phyloP scores from a whole-genome alignment of 176 grass and related monocot species.

The Bromus sterilis region DNA sequence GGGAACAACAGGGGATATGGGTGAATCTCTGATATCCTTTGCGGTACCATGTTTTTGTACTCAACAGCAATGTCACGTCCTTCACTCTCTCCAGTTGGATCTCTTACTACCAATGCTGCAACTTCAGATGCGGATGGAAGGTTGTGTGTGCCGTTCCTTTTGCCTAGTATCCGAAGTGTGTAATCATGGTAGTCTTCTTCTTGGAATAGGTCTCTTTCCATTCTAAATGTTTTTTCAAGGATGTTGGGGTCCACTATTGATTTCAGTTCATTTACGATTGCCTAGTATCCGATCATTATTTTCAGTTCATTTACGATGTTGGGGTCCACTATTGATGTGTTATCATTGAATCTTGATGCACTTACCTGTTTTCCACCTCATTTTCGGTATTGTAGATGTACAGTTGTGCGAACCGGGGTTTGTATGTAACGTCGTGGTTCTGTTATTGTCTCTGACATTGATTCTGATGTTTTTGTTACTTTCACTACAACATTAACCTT shows the following conservation, averaged over 20 bases:
- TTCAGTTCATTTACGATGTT: not conserved
- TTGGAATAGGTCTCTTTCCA: not conserved
- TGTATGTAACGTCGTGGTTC: not conserved
- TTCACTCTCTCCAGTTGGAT: not conserved
- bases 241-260: not conserved
- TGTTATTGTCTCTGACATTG: not conserved
- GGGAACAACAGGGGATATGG: no score
- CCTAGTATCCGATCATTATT: not conserved
- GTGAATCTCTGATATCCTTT: no score
- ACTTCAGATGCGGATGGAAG: not conserved
- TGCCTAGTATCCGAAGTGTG: not conserved
- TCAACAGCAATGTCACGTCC: no score
- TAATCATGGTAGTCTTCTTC: no score
- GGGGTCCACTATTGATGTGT: not conserved
- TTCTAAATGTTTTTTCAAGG: not conserved
- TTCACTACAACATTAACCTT: not conserved
- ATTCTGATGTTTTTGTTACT: not conserved
- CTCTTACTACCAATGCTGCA: not conserved
- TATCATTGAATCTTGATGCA: not conserved
- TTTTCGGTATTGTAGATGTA: not conserved
- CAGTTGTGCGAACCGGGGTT: not conserved
- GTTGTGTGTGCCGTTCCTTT: not conserved
- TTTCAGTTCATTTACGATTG: no score
- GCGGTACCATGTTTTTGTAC: no score
- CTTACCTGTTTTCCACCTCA: slow-evolving; percentile 4